Base-by-base conservation (phyloP, 1,284 basidiomycete species). In the Tylopilus microsporus region DNA sequence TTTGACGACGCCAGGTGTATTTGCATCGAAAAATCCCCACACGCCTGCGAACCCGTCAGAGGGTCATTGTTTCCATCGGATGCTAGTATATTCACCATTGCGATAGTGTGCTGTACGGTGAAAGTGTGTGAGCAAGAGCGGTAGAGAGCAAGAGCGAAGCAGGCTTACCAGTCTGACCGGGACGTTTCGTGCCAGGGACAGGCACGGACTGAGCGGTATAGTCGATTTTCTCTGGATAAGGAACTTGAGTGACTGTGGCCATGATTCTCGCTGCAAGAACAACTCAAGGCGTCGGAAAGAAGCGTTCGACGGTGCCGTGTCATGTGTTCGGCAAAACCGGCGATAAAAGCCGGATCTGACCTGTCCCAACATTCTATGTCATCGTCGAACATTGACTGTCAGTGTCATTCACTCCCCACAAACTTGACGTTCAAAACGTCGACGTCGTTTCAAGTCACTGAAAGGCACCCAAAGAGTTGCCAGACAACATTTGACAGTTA, bases 131-230 rank as follows among this genome's bases (percentile, higher is more conserved):
- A 65, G 57, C 54, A 18, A 60, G 49, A 7, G 13, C n/a, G 48
- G 1, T 19, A 8, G 45, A 2, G 13, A 32, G 11, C 11, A 41
- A 49, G 12, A n/a, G 45, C 39, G 39, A 43, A 41, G 52, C 41
- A 73, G 5, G 21, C 79, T 55, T 65, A 90, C 90, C 86, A 62
- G 89, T 89, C 75, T 92, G 89, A 21, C 90, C 89, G 34, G 87
- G 84, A 56, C 79, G 82, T 71, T 86, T 86, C 2, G 90, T 91
- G 21, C 87, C 89, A 36, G 89, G 85, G 21, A 91, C 82, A 57
- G 80, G 73, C n/a, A 86, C 73, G 36, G 79, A 75, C 73, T 92
- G 90, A 60, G 75, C 79, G 41, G 78, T 75, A 65, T 80, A 86
- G 57, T 89, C 82, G 50, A 82, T 57, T 30, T 77, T 72, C 7